Evolutionary conservation across 1,139 yeast genomes (phyloP).

Genomic region (Pichia sp.): DNA sequence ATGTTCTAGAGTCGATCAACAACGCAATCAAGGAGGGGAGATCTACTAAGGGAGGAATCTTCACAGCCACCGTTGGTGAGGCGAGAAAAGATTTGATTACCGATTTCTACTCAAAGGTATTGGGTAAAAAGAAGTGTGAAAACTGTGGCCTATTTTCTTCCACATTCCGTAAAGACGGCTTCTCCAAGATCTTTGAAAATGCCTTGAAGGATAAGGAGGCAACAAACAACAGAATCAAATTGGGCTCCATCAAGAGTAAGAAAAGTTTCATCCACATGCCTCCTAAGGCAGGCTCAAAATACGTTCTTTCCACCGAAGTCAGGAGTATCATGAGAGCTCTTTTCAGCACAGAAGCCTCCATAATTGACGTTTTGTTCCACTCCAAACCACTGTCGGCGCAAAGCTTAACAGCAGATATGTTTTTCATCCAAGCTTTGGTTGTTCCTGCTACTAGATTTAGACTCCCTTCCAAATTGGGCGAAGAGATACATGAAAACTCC

Average conservation of each 20-base stretch:
- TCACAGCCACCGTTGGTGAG: slow-evolving; percentile 80
- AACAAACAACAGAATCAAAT: slow-evolving; percentile 77
- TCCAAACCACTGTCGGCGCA: slow-evolving; percentile 60
- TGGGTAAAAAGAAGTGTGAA: slow-evolving; percentile 83
- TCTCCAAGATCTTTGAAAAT: slow-evolving; percentile 85
- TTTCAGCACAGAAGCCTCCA: slow-evolving; percentile 64
- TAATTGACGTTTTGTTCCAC: slow-evolving; percentile 65
- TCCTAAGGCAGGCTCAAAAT: slow-evolving; percentile 71
- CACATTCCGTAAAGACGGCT: slow-evolving; percentile 90
- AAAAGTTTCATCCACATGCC: slow-evolving; percentile 27
- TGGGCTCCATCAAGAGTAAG: slow-evolving; percentile 60
- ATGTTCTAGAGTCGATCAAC: slow-evolving; percentile 65
- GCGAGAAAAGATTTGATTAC: slow-evolving; percentile 77
- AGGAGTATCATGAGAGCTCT: slow-evolving; percentile 71
- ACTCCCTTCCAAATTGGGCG: slow-evolving; percentile 94
- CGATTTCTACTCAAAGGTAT: slow-evolving; percentile 67
- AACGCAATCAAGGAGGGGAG: slow-evolving; percentile 77
- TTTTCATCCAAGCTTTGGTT: slow-evolving; percentile 79
- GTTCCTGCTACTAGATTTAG: slow-evolving; percentile 98
- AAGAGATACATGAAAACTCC: slow-evolving; percentile 89
- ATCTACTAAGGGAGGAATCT: slow-evolving; percentile 59
- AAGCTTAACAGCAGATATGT: slow-evolving; percentile 74
- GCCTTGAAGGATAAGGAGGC: slow-evolving; percentile 77
- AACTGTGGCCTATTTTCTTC: slow-evolving; percentile 97
- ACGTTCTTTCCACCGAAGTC: slow-evolving; percentile 81